Evolutionary conservation across 768 basidiomycete genomes (phyloP).

Genomic region (Russula abietina): DNA sequence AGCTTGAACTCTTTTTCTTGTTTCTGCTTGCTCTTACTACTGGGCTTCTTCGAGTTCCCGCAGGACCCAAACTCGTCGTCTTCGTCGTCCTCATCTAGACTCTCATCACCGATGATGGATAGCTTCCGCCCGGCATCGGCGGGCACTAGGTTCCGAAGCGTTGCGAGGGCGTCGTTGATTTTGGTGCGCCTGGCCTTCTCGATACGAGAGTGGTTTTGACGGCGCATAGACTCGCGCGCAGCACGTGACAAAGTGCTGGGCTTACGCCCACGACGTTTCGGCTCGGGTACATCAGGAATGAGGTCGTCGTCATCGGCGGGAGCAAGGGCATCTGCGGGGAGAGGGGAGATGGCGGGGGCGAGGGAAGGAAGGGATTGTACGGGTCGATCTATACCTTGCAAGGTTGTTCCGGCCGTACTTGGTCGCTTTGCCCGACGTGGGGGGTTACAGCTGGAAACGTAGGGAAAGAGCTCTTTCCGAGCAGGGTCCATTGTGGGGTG

Average conservation of each 20-base stretch:
- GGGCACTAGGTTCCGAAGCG: conserved; percentile 74
- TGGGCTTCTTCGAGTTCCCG: conserved; percentile 9
- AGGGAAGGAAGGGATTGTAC: conserved; percentile 22
- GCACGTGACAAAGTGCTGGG: conserved; percentile 67
- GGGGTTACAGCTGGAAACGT: conserved; percentile 40
- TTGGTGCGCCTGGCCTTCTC: conserved; percentile 91
- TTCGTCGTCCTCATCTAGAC: conserved; percentile 34
- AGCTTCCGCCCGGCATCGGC: conserved; percentile 35
- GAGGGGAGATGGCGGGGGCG: conserved; percentile 17
- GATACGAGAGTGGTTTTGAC: conserved; percentile 91
- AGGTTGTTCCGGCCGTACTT: not conserved
- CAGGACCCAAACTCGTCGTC: conserved; percentile 20
- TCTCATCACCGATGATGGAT: conserved; percentile 31
- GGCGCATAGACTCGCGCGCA: conserved; percentile 80
- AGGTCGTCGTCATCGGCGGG: conserved; percentile 27
- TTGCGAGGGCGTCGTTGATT: conserved; percentile 86
- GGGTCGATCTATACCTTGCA: not conserved
- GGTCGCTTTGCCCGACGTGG: conserved; percentile 42
- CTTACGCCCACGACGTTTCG: conserved; percentile 65
- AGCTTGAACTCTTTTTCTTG: conserved; percentile 27
- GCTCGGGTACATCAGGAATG: conserved; percentile 29
- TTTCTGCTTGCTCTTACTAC: conserved; percentile 5
- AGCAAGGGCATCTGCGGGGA: conserved; percentile 12
- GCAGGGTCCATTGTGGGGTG: conserved; percentile 12
- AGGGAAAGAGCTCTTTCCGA: conserved; percentile 27